Evolutionary conservation across 306 rosid species (phyloP).

Genomic region (Gleditsia sinensis): DNA sequence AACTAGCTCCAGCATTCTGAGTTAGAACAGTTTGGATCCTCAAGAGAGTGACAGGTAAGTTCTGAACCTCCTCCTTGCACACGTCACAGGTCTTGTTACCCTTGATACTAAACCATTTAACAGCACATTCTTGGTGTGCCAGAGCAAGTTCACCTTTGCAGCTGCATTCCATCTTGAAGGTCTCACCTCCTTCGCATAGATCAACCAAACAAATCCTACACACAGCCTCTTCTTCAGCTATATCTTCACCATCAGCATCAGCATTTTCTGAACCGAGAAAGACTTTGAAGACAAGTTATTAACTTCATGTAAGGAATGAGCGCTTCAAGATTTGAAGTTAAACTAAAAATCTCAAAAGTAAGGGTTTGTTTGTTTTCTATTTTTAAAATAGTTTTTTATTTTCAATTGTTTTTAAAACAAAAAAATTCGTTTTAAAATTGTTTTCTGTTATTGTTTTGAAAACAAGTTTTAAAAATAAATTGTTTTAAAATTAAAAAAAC

Average conservation of each 20-base stretch:
- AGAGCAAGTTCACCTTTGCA: constrained; percentile 99
- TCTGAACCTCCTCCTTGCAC: constrained; percentile 91
- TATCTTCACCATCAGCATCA: constrained; percentile 78
- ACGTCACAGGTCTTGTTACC: constrained; percentile 95
- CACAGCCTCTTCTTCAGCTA: constrained; percentile 90
- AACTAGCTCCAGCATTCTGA: constrained; percentile 50
- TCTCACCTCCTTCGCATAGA: constrained; percentile 99
- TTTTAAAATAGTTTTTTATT: too few relatives aligned
- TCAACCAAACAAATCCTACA: constrained; percentile 92
- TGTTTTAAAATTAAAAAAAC: too few relatives aligned
- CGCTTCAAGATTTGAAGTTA: background rate
- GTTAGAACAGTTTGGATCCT: constrained; percentile 65
- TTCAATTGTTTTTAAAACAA: too few relatives aligned
- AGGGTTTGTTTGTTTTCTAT: too few relatives aligned
- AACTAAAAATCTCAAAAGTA: background rate
- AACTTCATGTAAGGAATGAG: background rate
- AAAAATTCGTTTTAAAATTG: too few relatives aligned
- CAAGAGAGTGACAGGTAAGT: constrained; percentile 84
- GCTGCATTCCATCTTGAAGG: constrained; percentile 94
- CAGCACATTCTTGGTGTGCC: constrained; percentile 93
- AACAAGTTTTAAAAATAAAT: too few relatives aligned
- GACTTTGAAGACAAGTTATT: constrained; percentile 23
- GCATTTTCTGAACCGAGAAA: constrained; percentile 55
- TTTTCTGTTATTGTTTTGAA: too few relatives aligned
- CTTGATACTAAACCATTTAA: constrained; percentile 95